Conservation (phyloP, 2,329 filamentous ascomycete species). For the Diplodia mutila region DNA sequence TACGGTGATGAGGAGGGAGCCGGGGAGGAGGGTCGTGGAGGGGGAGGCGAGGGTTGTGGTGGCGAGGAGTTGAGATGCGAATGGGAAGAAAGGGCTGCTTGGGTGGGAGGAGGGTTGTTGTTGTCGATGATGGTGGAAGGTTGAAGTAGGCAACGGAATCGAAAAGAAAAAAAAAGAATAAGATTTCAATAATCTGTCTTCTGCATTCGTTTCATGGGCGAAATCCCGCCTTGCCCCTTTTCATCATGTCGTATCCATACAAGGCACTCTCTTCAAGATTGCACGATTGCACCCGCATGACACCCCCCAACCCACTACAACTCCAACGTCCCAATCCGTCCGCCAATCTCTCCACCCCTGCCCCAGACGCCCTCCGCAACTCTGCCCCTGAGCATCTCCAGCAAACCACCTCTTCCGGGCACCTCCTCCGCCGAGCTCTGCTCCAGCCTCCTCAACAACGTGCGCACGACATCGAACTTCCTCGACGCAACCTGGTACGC, state of each 20-base stretch:
- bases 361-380: slow-evolving; percentile 50
- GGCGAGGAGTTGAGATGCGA: neutral
- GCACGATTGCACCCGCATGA: neutral
- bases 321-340: slow-evolving; percentile 52
- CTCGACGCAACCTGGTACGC: slow-evolving; percentile 61
- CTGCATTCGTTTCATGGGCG: neutral
- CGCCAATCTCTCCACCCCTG: slow-evolving; percentile 46
- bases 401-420: slow-evolving; percentile 37
- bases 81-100: no score
- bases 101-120: no score
- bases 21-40: neutral
- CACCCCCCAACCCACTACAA: slow-evolving; percentile 30
- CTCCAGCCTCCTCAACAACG: slow-evolving; percentile 52
- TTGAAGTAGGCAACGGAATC: neutral
- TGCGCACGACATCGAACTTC: slow-evolving; percentile 60
- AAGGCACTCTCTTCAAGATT: no score
- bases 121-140: no score
- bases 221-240: neutral
- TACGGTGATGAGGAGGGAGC: slow-evolving; percentile 14
- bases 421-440: slow-evolving; percentile 31
- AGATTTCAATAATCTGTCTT: neutral
- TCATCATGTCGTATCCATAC: neutral
- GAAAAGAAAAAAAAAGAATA: neutral
- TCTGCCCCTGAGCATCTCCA: slow-evolving; percentile 48
- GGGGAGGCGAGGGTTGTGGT: neutral